Base-by-base conservation (phyloP, 1,139 yeast genomes). In the Sugiyamaella paludigena region DNA sequence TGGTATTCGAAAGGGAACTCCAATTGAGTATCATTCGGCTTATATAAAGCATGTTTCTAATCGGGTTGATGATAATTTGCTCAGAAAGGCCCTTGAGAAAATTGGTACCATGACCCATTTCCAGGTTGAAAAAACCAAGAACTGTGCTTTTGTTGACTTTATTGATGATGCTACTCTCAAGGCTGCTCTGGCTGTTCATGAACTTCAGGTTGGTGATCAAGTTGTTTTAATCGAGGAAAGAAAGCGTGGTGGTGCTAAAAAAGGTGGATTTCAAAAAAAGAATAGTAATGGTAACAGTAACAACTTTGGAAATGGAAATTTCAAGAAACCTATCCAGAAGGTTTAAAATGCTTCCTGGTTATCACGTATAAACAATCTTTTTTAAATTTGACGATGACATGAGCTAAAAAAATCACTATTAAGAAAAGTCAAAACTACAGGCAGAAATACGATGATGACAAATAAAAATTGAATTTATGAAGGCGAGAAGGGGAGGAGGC, bases 111-210 rank as follows among this genome's bases (percentile, higher is more conserved):
- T 69, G 47, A 62, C 66, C 38, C 70, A 68, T 49, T 64, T 68
- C 51, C 72, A 70, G 49, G 61, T 67, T 39, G 66, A 65, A 43
- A 60, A 67, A 46, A 50, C 52, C 26, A 63, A 63, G 49, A 58
- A 62, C 51, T 63, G 72, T 43, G 72, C 70, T 9, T 69, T 68
- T 55, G 72, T 70, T n/a, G 74, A 70, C 49, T 70, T 64, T 48
- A 53, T 62, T 36, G 70, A 67, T 52, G 66, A 62, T 12, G 58
- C 57, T 10, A 58, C 68, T 26, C 58, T 67, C 36, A 61, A 60
- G 51, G 56, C 61, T 24, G 72, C 72, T 2, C 54, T 68, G 39
- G 63, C 56, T 35, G 59, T 59, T 24, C 66, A 66, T 33, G 62
- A 60, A 31, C 54, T 67, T 45, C 51, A 58, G 46, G 66, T 67